Conservation (phyloP, 129 eudicot species). For the Rutidosis leptorrhynchoides region DNA sequence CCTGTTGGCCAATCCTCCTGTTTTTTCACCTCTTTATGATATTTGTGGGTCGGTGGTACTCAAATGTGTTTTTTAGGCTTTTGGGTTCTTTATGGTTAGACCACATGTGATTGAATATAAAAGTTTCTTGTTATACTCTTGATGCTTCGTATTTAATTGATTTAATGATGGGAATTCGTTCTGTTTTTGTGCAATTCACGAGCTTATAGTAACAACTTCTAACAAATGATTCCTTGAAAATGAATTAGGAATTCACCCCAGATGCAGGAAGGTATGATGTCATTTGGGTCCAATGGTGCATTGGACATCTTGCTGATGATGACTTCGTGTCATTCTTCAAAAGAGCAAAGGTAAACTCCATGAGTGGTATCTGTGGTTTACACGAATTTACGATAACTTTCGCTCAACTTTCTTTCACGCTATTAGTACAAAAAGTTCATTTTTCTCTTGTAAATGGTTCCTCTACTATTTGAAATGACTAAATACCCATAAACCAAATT, state of each 20-base stretch:
- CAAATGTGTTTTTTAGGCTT: background rate
- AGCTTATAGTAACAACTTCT: background rate
- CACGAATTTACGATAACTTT: background rate
- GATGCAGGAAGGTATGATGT: slow-evolving; percentile 78
- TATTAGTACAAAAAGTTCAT: too few species aligned
- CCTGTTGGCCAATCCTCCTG: background rate
- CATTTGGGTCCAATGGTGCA: slow-evolving; percentile 99
- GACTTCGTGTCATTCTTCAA: slow-evolving; percentile 79
- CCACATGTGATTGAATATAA: background rate
- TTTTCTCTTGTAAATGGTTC: too few species aligned
- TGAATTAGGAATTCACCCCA: slow-evolving; percentile 81
- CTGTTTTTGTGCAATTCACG: background rate
- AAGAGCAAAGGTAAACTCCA: slow-evolving; percentile 70
- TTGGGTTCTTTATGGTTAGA: background rate
- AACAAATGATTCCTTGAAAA: background rate
- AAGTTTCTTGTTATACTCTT: background rate
- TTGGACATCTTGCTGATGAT: slow-evolving; percentile 97
- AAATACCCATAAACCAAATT: too few species aligned
- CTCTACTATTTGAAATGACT: too few species aligned
- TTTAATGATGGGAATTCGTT: background rate
- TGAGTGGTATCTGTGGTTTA: too few species aligned
- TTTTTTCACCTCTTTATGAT: background rate
- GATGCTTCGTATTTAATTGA: background rate
- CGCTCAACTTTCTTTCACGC: background rate
- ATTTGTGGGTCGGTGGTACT: background rate